Evolutionary conservation across 2,329 filamentous ascomycete genomes (phyloP).

Genomic region (Colletotrichum plurivorum): DNA sequence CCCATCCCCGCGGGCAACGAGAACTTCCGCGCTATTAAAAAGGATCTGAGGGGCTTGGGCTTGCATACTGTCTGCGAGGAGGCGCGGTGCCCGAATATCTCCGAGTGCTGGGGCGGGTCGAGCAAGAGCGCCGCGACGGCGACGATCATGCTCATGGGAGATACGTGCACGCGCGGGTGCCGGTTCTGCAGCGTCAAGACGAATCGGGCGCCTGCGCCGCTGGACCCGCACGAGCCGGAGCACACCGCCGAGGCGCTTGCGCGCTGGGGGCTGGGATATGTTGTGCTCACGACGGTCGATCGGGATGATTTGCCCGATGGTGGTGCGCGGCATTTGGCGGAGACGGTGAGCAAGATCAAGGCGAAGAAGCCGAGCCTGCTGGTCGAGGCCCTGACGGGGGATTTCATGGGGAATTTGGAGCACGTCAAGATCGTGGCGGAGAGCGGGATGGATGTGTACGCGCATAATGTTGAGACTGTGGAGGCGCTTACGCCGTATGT

Average conservation of each 20-base stretch:
- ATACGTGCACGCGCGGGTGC: constrained; percentile 96
- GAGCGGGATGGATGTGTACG: constrained; percentile 95
- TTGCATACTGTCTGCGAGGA: constrained; percentile 98
- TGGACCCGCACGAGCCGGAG: constrained; percentile 97
- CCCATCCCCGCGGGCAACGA: constrained; percentile 85
- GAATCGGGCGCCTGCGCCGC: constrained; percentile 77
- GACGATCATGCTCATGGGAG: constrained; percentile 99
- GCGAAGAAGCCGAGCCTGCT: constrained; percentile 82
- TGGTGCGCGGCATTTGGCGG: constrained; percentile 89
- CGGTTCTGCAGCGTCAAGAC: constrained; percentile 99
- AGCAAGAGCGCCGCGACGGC: constrained; percentile 93
- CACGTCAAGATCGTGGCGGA: constrained; percentile 88
- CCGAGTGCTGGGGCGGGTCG: constrained; percentile 95
- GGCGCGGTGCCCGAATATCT: constrained; percentile 96
- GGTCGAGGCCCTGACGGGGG: constrained; percentile 88
- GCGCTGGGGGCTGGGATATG: constrained; percentile 95
- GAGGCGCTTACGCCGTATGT: constrained; percentile 92
- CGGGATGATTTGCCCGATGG: constrained; percentile 93
- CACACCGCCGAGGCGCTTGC: constrained; percentile 94
- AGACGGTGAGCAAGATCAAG: constrained; percentile 96
- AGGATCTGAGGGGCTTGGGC: constrained; percentile 88
- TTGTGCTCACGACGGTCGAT: constrained; percentile 94
- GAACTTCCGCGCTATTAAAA: constrained; percentile 96
- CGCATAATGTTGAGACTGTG: constrained; percentile 96
- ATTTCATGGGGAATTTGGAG: constrained; percentile 87